Evolutionary conservation across 371 early-diverging fungal genomes (phyloP), one percentile per base, ranked within the genome.

Genomic region (Apophysomyces elegans): DNA sequence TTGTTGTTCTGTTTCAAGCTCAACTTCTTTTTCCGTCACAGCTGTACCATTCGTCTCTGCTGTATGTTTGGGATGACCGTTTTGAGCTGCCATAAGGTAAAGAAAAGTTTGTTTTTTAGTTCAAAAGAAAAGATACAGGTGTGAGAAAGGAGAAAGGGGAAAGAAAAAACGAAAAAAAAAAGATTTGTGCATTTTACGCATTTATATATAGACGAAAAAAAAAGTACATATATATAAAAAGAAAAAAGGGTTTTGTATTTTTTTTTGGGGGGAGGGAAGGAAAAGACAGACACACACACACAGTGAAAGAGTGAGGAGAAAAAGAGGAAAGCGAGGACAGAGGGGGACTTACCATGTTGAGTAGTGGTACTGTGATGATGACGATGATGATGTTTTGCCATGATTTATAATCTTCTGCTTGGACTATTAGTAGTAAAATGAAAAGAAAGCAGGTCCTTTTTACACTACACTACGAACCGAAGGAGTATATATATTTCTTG

Each of bases 261-360:
- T 44, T 61, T 46, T 61, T 37, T 61, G 1, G 32, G 45, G 26
- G 43, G 39, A 16, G 41, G 4, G 18, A 41, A 26, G 21, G 18
- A 16, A 18, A 41, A 21, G 32, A 16, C 7, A n/a, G 16, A 7
- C 14, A n/a, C 12, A 39, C 14, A n/a, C 12, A 39, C 16, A 41
- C 13, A 37, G 35, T n/a, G 35, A 36, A 4, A 57, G 16, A 58
- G 41, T n/a, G 58, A 36, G 32, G 32, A 9, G 21, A 9, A 1
- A 54, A n/a, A n/a, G 32, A 26, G 32, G 32, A 26, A 26, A 54
- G 32, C n/a, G 32, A 32, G 54, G 54, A 54, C 9, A 32, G n/a
- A 54, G n/a, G n/a, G 8, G 32, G 37, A 26, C 64, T 68, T 68
- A 72, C 88, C 86, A 21, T 50, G 54, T 50, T 50, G 18, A 50